These are phyloP conservation scores for Thalassiosira sp. DNA, from an alignment of 352 stramenopile species.

Conservation along the genomic window DNA sequence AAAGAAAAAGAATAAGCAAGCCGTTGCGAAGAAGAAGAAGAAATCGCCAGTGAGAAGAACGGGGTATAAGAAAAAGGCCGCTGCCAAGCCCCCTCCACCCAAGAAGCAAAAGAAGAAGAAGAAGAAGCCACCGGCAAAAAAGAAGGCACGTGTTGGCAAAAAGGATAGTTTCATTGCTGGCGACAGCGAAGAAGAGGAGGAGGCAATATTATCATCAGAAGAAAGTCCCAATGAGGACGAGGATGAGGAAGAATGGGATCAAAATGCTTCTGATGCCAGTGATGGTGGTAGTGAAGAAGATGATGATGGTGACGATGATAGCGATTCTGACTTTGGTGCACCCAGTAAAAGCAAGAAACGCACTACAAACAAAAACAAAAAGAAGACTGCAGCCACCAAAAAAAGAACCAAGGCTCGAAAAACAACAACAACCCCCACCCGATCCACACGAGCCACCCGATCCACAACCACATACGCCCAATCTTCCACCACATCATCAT, in stretches of 20 bases:
- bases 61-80: constrained; percentile 19
- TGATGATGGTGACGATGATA: constrained; percentile 14
- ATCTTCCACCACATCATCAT: not conserved
- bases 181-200: not conserved
- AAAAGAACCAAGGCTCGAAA: not conserved
- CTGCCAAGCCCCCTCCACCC: no score
- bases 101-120: no score
- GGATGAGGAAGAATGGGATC: not conserved
- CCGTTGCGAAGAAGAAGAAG: no score
- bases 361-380: not conserved
- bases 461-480: constrained; percentile 4
- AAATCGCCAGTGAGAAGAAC: constrained; percentile 2
- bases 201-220: not conserved
- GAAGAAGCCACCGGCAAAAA: not conserved
- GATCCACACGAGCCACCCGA: not conserved
- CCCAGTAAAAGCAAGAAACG: not conserved
- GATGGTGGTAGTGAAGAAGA: not conserved
- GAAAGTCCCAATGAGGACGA: not conserved
- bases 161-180: not conserved
- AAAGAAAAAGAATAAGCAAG: constrained; percentile 10
- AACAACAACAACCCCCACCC: not conserved
- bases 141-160: no score
- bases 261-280: not conserved
- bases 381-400: not conserved
- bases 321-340: constrained; percentile 14